Percentiles rank a stretch among this genome's conserved stretches.
phyloP scores from a whole-genome alignment of 768 basidiomycete species.

The Rhodotorula sphaerocarpa region DNA sequence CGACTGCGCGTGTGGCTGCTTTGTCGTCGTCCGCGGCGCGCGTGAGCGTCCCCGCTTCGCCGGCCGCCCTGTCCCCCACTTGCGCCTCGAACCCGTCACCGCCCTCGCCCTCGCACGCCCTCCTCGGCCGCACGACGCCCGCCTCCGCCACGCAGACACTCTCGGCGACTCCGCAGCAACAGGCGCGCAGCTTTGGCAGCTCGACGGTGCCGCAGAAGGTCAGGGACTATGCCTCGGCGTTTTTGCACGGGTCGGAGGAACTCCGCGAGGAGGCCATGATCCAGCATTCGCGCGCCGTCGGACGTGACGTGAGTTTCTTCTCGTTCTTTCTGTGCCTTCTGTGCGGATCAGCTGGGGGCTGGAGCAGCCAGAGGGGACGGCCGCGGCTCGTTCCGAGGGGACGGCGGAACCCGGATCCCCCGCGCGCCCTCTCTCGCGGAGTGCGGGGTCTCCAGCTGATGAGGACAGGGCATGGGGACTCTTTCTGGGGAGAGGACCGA shows the following conservation, averaged over 20 bases:
- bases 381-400: not conserved
- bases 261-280: conserved; percentile 69
- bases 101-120: not conserved
- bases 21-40: no score
- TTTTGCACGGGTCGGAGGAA: conserved; percentile 88
- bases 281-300: conserved; percentile 81
- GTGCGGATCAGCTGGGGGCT: no score
- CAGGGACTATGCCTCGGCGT: conserved; percentile 42
- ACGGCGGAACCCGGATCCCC: no score
- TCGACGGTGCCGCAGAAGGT: conserved; percentile 1
- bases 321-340: not conserved
- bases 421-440: no score
- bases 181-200: not conserved
- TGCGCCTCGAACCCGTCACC: not conserved
- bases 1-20: no score
- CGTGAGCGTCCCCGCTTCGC: not conserved
- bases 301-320: conserved; percentile 52
- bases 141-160: not conserved
- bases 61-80: not conserved
- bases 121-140: not conserved
- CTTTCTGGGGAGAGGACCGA: no score
- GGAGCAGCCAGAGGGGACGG: no score
- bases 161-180: not conserved
- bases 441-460: not conserved
- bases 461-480: no score